Base-by-base conservation (phyloP, 164 flowering plant species). In the Buxus sempervirens region DNA sequence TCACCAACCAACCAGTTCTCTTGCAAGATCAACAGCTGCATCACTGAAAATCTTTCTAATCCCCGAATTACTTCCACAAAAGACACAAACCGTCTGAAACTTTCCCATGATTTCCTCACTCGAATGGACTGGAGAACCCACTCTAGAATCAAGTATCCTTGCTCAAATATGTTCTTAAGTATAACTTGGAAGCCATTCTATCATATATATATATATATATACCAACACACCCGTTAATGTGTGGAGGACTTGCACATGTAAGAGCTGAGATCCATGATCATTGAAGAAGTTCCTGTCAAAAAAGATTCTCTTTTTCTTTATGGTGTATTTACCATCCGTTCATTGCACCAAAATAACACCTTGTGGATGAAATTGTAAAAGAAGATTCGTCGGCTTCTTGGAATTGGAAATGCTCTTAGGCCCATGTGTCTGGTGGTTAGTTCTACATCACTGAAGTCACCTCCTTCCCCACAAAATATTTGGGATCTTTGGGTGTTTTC, bases 21-120 rank as follows among this genome's bases (percentile, higher is more conserved):
- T 73, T 64, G 79, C 85, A 66, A 82, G 81, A 64, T 77, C 82
- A 71, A 79, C 79, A 63, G 82, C 85, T 28, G 82, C 81, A 66
- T 82, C 85, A 58, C 82, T 75, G 78, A 77, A 82, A 12, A 79
- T 70, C 70, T 69, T 58, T 62, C 72, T 77, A 12, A 77, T 64
- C 45, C 85, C 85, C 32, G 76, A 62, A 28, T 75, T 77, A 36
- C 82, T 79, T 48, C 85, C 82, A 71, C 82, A 79, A 28, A 75
- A 82, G 16, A 82, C 85, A 71, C 85, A 82, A 27, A 82, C 75
- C 76, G 67, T 79, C 51, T 76, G 79, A 80, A 81, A 78, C 65
- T 73, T 81, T 7, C 75, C 82, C 84, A 81, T 81, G 15, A 24
- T 32, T 27, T 54, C 62, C 67, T 48, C 42, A 21, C 28, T 45